These are phyloP conservation scores for Pleodorina starrii DNA, from an alignment of 139 green algal species.

Conservation along the genomic window DNA sequence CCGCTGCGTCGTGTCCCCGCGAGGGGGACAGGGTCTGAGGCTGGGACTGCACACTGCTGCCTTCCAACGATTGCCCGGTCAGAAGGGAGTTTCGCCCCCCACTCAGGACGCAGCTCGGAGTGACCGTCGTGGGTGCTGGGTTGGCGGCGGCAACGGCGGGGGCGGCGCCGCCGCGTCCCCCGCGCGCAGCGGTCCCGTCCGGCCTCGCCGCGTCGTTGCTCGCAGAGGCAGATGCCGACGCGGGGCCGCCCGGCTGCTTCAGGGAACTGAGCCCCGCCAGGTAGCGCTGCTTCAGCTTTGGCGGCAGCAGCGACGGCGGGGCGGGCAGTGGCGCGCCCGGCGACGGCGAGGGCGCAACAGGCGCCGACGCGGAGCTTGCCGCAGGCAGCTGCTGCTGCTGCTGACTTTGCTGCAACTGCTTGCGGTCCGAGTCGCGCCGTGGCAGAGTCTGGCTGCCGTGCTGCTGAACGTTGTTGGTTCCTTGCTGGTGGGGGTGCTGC, in stretches of 20 bases:
- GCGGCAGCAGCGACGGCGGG: slow-evolving; percentile 13
- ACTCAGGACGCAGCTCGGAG: neutral
- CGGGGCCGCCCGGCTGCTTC: neutral
- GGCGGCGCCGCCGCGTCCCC: neutral
- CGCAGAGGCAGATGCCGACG: neutral
- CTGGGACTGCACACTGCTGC: neutral
- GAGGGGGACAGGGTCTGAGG: neutral
- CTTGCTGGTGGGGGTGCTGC: neutral
- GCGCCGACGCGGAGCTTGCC: neutral
- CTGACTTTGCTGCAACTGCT: neutral
- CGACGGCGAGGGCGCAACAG: neutral
- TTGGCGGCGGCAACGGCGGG: neutral
- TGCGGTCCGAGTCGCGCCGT: neutral
- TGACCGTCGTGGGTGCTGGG: neutral
- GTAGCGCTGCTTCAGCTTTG: slow-evolving; percentile 36
- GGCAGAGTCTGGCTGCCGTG: neutral
- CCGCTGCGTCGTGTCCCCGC: too few species aligned
- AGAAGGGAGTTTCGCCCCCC: neutral
- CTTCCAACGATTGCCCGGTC: neutral
- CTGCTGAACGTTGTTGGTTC: neutral
- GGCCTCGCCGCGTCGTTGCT: neutral
- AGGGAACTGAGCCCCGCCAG: neutral
- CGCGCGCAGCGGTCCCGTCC: neutral
- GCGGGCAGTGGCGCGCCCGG: neutral
- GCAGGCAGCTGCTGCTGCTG: neutral